Conservation (phyloP, 805 yeast species). For the Saccharomycopsis sp. region DNA sequence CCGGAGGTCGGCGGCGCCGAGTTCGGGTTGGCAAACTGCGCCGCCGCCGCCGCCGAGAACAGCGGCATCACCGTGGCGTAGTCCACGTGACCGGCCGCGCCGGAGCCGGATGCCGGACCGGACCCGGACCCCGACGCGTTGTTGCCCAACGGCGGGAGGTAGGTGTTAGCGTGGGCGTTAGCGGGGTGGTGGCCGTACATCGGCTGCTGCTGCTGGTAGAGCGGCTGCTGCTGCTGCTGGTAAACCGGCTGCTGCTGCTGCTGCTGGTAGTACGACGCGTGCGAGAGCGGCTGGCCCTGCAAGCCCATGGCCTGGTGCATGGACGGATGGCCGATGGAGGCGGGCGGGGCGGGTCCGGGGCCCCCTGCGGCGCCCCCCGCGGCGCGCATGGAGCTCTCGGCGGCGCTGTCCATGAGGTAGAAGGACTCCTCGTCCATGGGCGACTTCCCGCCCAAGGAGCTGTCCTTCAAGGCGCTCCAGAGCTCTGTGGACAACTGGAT, state of each 20-base stretch:
- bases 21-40: neutral
- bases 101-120: neutral
- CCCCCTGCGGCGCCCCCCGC: constrained; percentile 15
- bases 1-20: constrained; percentile 6
- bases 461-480: constrained; percentile 50
- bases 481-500: constrained; percentile 41
- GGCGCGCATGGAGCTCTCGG: constrained; percentile 22
- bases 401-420: constrained; percentile 37
- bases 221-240: constrained; percentile 11
- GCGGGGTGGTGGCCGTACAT: neutral
- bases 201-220: constrained; percentile 6
- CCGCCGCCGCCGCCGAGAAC: neutral
- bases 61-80: neutral
- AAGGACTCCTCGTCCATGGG: constrained; percentile 44
- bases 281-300: constrained; percentile 18
- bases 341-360: constrained; percentile 23
- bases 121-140: neutral
- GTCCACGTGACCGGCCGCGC: constrained; percentile 7
- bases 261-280: constrained; percentile 19
- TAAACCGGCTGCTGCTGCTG: constrained; percentile 9
- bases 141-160: constrained; percentile 12
- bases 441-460: constrained; percentile 50
- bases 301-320: constrained; percentile 20
- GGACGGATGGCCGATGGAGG: constrained; percentile 9
- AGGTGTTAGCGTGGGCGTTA: neutral